A percentile compares a stretch with the other conserved stretches of the same genome.
These are phyloP conservation scores for Phytopythium sindhum DNA, from an alignment of 352 stramenopile species.

Conservation along the genomic window DNA sequence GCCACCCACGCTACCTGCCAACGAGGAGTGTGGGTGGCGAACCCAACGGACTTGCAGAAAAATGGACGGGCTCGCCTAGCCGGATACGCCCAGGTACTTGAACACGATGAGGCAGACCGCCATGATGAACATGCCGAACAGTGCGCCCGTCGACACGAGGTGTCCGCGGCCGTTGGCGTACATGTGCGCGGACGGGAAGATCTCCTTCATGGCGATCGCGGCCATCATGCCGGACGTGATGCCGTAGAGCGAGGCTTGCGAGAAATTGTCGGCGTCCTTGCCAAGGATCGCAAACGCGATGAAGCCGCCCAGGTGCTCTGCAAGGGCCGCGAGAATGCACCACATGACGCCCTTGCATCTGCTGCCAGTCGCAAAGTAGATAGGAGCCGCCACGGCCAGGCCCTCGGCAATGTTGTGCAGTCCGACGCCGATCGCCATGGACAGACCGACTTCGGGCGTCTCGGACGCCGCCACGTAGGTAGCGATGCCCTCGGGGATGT, in stretches of 20 bases:
- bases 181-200: constrained; percentile 89
- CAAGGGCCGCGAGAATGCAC: constrained; percentile 80
- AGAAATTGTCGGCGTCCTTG: constrained; percentile 33
- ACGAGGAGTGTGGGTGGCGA: neutral
- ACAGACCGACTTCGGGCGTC: constrained; percentile 82
- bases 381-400: constrained; percentile 92
- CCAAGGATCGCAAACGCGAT: constrained; percentile 60
- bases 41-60: neutral
- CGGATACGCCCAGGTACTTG: constrained; percentile 40
- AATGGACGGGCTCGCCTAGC: neutral
- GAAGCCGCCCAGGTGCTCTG: constrained; percentile 91
- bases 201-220: constrained; percentile 87
- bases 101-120: constrained; percentile 89
- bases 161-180: constrained; percentile 82
- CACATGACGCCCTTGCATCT: constrained; percentile 94
- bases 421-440: constrained; percentile 91
- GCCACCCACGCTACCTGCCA: neutral
- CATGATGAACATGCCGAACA: constrained; percentile 90
- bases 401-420: constrained; percentile 98
- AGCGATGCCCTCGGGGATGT: constrained; percentile 96
- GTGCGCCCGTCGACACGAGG: constrained; percentile 76
- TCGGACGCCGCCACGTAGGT: constrained; percentile 92
- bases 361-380: constrained; percentile 96
- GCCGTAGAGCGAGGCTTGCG: constrained; percentile 88
- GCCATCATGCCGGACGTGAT: constrained; percentile 94